Evolutionary conservation across 2,329 filamentous ascomycete species (phyloP).

Genomic region (Alternaria sp.): DNA sequence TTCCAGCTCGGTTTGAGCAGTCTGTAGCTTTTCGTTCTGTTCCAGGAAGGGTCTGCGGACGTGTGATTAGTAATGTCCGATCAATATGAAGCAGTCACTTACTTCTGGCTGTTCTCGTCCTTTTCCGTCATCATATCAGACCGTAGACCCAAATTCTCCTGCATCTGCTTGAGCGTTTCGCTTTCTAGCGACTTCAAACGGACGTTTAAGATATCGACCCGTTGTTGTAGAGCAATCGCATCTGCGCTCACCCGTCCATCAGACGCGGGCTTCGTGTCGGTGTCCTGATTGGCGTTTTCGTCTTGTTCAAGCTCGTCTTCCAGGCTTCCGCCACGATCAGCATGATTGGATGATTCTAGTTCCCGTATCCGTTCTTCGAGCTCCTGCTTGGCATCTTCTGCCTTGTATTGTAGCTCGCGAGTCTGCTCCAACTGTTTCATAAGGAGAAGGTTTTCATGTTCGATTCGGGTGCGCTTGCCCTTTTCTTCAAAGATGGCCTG

Average conservation of each 20-base stretch:
- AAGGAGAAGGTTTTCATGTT: slow-evolving; percentile 56
- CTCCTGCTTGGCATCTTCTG: slow-evolving; percentile 56
- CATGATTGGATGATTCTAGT: slow-evolving; percentile 43
- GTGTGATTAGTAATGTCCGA: neutral
- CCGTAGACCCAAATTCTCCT: slow-evolving; percentile 48
- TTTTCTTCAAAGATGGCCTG: slow-evolving; percentile 60
- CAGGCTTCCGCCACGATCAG: slow-evolving; percentile 40
- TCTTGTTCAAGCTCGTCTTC: slow-evolving; percentile 50
- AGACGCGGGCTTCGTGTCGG: slow-evolving; percentile 16
- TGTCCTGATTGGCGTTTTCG: slow-evolving; percentile 36
- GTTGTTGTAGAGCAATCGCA: slow-evolving; percentile 48
- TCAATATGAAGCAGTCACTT: neutral
- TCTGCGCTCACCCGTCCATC: slow-evolving; percentile 41
- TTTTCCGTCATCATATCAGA: slow-evolving; percentile 46
- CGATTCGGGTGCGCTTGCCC: slow-evolving; percentile 54
- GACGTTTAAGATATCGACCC: slow-evolving; percentile 47
- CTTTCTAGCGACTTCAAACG: slow-evolving; percentile 47
- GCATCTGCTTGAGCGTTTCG: slow-evolving; percentile 51
- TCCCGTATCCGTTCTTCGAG: slow-evolving; percentile 55
- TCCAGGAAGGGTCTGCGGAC: slow-evolving; percentile 44
- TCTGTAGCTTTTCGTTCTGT: slow-evolving; percentile 48
- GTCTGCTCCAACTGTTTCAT: slow-evolving; percentile 56
- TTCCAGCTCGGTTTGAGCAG: slow-evolving; percentile 42
- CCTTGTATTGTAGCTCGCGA: slow-evolving; percentile 54
- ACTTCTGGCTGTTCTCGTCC: slow-evolving; percentile 45